Percentiles rank a stretch among this genome's conserved stretches.
Conservation (phyloP, 2,329 filamentous ascomycete species). For the Pseudocercospora crystallina region DNA sequence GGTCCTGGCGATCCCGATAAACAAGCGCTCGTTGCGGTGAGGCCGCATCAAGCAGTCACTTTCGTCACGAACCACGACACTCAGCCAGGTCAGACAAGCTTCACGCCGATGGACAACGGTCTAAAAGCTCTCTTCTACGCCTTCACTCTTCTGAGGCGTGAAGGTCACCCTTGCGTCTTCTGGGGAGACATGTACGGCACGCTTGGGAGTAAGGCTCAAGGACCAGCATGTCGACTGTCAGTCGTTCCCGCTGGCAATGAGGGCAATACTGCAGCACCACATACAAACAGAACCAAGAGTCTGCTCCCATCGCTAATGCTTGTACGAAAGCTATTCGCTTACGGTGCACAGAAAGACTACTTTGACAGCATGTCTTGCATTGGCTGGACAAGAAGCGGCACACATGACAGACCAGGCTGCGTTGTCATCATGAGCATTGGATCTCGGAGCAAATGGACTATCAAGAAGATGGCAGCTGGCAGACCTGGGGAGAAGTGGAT, state of each 20-base stretch:
- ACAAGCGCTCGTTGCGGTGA: conserved; percentile 16
- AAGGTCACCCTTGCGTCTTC: conserved; percentile 67
- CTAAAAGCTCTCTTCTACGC: conserved; percentile 73
- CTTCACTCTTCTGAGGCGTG: conserved; percentile 65
- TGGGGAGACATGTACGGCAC: conserved; percentile 70
- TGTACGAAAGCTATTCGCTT: conserved; percentile 65
- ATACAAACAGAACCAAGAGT: conserved; percentile 36
- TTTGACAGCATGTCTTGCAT: conserved; percentile 62
- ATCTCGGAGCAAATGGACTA: conserved; percentile 20
- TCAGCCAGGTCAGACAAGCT: conserved; percentile 61
- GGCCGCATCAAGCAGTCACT: conserved; percentile 45
- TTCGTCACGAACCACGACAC: conserved; percentile 74
- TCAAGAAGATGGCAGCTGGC: conserved; percentile 64
- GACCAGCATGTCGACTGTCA: conserved; percentile 39
- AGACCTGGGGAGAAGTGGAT: conserved; percentile 62
- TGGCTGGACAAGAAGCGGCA: conserved; percentile 58
- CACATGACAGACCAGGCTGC: conserved; percentile 40
- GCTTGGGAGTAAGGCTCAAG: conserved; percentile 45
- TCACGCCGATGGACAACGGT: conserved; percentile 61
- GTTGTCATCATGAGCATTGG: conserved; percentile 35
- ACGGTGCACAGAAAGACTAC: conserved; percentile 65
- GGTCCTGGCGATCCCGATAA: conserved; percentile 21
- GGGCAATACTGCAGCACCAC: not conserved
- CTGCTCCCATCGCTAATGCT: conserved; percentile 59
- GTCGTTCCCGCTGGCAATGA: not conserved